Evolutionary conservation across 2,329 filamentous ascomycete genomes (phyloP), one percentile per base, ranked within the genome.

Genomic region (Drechmeria coniospora): DNA sequence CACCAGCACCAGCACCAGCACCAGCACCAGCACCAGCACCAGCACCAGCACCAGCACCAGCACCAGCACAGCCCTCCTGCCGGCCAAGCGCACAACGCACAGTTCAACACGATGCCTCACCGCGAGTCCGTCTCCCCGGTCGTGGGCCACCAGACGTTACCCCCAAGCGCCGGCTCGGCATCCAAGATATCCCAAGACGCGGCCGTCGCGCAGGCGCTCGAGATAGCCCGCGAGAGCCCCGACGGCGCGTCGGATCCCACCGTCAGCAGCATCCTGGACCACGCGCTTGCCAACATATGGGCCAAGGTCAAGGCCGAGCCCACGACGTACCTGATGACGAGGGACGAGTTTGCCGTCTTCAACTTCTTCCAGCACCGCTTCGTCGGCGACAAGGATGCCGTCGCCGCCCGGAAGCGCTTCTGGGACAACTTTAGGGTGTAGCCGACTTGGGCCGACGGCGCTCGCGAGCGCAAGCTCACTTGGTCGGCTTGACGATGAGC

Each of bases 341-440:
- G 66, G 36, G 73, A 82, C 51, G 82, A 92, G 54, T 92, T 90
- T 44, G 72, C 79, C 30, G 65, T 92, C 34, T 84, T 92, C 68
- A 92, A 90, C 59, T 87, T 77, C 52, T 87, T 79, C 50, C 75
- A 79, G 36, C 54, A 66, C 36, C 68, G 76, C 8, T 83, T 78
- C 45, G 49, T 57, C 17, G 67, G 68, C 33, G 50, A 65, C 37
- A 45, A 55, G 36, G 41, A 56, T n/a, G 61, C 61, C 22, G 44
- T 54, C n/a, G 51, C 47, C 21, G 67, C 67, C 12, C 54, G 56
- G 35, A 59, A 48, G 39, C 52, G 64, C 32, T 72, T 62, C 46
- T 73, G 68, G 68, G 57, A 66, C 41, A 54, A 59, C 36, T 40
- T 46, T 12, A 44, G 45, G 27, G 56, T 50, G 26, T 58, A 44